Base-by-base conservation (phyloP, 352 stramenopile species). In the Poterioochromonas sp. region DNA sequence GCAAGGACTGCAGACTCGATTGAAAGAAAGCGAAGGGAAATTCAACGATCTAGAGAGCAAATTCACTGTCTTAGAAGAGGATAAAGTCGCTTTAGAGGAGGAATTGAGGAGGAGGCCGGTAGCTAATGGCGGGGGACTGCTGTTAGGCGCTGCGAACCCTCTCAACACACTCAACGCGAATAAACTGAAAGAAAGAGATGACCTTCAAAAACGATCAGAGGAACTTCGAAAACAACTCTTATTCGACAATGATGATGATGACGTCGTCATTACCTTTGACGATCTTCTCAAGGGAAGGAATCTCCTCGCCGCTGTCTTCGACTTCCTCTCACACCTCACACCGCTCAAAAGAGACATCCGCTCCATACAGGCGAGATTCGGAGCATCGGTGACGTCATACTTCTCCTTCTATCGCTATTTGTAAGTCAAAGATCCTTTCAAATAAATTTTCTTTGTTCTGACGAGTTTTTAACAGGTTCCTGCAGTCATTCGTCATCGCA, bases 341-440 rank as follows among this genome's bases (percentile, higher is more conserved):
- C 69, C 69, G 8, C 69, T 76, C 39, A 70, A 39, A 76, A 53
- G 39, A 64, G 18, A 70, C 11, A 58, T 76, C 11, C 40, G 49
- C 32, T 8, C 11, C 11, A 76, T 76, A n/a, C 69, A 76, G 37
- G 8, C 69, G 26, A 11, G 32, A n/a, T 76, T 76, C 37, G 69
- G 69, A 26, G 26, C 8, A 26, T 35, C 43, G 11, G 43, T 76
- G 11, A 35, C 18, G 3, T 76, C 69, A 35, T 76, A 76, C 37
- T 76, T 76, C 44, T 41, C 69, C 11, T 76, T 76, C 32, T 29
- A 18, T 37, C 69, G 69, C 8, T 76, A 44, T 63, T 12, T 76
- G 29, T 71, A 44, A 65, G 34, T 65, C n/a, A 65, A 65, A 32
- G 5, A 20, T 18, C 43, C 18, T 20, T 5, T 18, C 5, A 20